Evolutionary conservation across 2,329 filamentous ascomycete species (phyloP).

Genomic region (Paracoccidioides lutzii): DNA sequence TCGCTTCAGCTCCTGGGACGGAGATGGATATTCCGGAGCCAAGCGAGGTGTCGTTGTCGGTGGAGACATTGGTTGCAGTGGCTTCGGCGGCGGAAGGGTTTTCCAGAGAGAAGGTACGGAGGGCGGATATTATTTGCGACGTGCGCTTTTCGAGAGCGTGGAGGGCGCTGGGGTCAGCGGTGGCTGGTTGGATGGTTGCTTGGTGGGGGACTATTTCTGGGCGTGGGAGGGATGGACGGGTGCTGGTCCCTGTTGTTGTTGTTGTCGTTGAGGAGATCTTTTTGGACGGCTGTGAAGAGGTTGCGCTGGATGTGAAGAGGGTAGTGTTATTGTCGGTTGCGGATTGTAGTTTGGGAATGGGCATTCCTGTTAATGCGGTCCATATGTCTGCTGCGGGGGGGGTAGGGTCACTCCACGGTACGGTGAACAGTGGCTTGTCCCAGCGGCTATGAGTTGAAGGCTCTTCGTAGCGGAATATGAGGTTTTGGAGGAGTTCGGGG

Average conservation of each 20-base stretch:
- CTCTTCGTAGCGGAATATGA: constrained; percentile 55
- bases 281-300: constrained; percentile 9
- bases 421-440: constrained; percentile 53
- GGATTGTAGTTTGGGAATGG: constrained; percentile 16
- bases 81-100: constrained; percentile 27
- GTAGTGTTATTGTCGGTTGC: constrained; percentile 6
- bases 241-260: constrained; percentile 1
- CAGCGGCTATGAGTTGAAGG: constrained; percentile 53
- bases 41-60: background rate
- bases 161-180: constrained; percentile 29
- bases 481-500: constrained; percentile 47
- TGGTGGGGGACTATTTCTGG: constrained; percentile 22
- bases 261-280: constrained; percentile 3
- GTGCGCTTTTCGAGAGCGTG: constrained; percentile 33
- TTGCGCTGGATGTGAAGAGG: constrained; percentile 8
- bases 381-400: constrained; percentile 49
- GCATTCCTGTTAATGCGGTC: constrained; percentile 39
- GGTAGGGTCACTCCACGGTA: constrained; percentile 42
- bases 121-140: constrained; percentile 28
- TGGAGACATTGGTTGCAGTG: background rate
- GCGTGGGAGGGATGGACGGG: constrained; percentile 10
- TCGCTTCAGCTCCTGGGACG: constrained; percentile 19
- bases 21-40: constrained; percentile 22
- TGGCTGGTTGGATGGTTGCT: constrained; percentile 30
- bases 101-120: constrained; percentile 28